phyloP scores from a whole-genome alignment of 2,329 filamentous ascomycete species.

The Alternaria gansuensis region DNA sequence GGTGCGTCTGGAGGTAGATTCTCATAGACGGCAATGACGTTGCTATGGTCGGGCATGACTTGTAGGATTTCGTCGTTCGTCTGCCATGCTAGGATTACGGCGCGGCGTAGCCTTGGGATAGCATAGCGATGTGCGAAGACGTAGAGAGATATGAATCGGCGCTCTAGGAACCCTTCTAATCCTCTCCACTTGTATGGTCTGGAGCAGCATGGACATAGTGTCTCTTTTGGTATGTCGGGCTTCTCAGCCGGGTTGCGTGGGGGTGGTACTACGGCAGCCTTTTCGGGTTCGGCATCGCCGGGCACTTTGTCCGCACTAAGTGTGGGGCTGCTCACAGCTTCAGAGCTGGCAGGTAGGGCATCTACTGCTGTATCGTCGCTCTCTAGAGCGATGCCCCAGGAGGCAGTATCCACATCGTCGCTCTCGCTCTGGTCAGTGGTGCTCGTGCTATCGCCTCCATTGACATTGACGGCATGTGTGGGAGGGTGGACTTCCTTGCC shows the following conservation, averaged over 20 bases:
- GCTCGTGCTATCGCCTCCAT: conserved; percentile 25
- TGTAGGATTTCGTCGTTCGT: conserved; percentile 50
- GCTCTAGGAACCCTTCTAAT: conserved; percentile 50
- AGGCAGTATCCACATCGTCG: conserved; percentile 48
- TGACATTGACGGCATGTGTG: conserved; percentile 40
- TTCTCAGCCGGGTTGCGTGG: conserved; percentile 46
- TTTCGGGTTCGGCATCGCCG: conserved; percentile 43
- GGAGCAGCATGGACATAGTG: conserved; percentile 48
- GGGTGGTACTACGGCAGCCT: conserved; percentile 32
- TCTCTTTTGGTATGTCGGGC: conserved; percentile 48
- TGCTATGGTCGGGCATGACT: conserved; percentile 51
- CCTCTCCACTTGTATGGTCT: conserved; percentile 50
- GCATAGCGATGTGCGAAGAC: conserved; percentile 47
- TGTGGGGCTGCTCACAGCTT: conserved; percentile 24
- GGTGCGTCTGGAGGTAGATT: conserved; percentile 42
- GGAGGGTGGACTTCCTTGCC: conserved; percentile 45
- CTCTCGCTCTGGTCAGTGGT: conserved; percentile 30
- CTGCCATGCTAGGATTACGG: conserved; percentile 48
- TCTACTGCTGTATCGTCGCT: conserved; percentile 39
- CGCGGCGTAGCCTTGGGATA: conserved; percentile 45
- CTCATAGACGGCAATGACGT: conserved; percentile 49
- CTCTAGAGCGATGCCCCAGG: conserved; percentile 49
- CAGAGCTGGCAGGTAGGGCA: conserved; percentile 13
- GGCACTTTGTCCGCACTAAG: conserved; percentile 43
- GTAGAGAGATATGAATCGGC: conserved; percentile 49